A percentile compares a stretch with the other conserved stretches of the same genome.
Conservation (phyloP, 2,329 filamentous ascomycete genomes). For the Nemania bipapillata region DNA sequence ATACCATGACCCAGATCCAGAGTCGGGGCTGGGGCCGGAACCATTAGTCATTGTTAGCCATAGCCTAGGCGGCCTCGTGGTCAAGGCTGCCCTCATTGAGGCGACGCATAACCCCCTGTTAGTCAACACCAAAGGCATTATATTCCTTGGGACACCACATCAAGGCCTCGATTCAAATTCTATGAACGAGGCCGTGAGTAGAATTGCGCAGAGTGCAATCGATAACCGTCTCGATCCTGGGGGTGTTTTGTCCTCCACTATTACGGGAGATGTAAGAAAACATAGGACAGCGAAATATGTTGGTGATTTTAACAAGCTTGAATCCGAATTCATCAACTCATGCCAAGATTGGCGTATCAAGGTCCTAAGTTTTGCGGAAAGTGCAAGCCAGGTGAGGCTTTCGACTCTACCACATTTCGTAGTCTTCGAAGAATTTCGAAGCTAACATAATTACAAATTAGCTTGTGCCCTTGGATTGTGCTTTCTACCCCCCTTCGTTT, state of each 20-base stretch:
- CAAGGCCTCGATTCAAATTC: not conserved
- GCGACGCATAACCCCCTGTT: not conserved
- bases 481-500: not conserved
- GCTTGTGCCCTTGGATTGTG: not conserved
- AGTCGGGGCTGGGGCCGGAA: too few species aligned
- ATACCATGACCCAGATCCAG: not conserved
- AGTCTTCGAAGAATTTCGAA: not conserved
- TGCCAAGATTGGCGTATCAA: not conserved
- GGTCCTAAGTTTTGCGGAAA: not conserved
- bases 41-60: not conserved
- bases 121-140: not conserved
- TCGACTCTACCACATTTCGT: not conserved
- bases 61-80: not conserved
- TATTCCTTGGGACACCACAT: not conserved
- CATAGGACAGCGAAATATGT: not conserved
- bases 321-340: not conserved
- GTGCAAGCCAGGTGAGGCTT: not conserved
- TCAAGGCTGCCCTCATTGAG: not conserved
- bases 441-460: not conserved
- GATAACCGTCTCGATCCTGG: not conserved
- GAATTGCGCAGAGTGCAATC: not conserved
- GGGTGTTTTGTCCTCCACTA: not conserved
- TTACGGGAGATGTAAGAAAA: too few species aligned
- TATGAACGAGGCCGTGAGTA: not conserved
- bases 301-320: not conserved